Conservation (phyloP, 1,139 yeast genomes). For the Sugiyamaella japonica region DNA sequence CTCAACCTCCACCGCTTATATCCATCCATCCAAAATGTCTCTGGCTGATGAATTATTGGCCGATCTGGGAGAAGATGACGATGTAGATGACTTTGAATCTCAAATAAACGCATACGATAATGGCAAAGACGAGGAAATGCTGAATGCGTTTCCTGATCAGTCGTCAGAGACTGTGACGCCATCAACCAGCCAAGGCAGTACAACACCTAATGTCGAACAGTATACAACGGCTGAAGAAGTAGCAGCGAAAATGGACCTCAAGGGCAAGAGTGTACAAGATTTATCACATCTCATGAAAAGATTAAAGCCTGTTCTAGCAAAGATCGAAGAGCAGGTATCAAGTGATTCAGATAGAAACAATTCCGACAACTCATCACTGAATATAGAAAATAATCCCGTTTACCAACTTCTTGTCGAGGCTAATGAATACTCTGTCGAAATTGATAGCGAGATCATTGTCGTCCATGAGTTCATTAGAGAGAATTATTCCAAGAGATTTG, state of each 20-base stretch:
- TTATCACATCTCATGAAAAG: constrained; percentile 32
- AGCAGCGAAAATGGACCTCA: constrained; percentile 24
- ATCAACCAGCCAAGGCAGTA: constrained; percentile 2
- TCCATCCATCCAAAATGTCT: constrained; percentile 29
- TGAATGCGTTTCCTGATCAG: constrained; percentile 7
- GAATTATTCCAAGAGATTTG: constrained; percentile 62
- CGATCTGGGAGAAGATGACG: constrained; percentile 39
- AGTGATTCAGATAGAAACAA: constrained; percentile 15
- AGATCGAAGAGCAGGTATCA: constrained; percentile 26
- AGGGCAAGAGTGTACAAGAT: constrained; percentile 23
- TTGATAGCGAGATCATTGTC: constrained; percentile 55
- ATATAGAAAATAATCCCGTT: constrained; percentile 46
- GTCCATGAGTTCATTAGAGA: constrained; percentile 54
- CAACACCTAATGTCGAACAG: constrained; percentile 7
- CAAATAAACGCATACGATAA: constrained; percentile 18
- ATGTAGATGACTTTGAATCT: constrained; percentile 17
- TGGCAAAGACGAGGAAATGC: constrained; percentile 19
- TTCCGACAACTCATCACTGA: constrained; percentile 18
- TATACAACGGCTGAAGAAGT: constrained; percentile 30
- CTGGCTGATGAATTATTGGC: constrained; percentile 44
- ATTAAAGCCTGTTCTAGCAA: constrained; percentile 34
- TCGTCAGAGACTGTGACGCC: background rate
- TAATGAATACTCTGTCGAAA: constrained; percentile 57
- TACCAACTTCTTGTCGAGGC: constrained; percentile 54
- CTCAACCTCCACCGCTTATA: background rate